Evolutionary conservation across 2,329 filamentous ascomycete genomes (phyloP).

Genomic region (Arthrobotrys entomopaga): DNA sequence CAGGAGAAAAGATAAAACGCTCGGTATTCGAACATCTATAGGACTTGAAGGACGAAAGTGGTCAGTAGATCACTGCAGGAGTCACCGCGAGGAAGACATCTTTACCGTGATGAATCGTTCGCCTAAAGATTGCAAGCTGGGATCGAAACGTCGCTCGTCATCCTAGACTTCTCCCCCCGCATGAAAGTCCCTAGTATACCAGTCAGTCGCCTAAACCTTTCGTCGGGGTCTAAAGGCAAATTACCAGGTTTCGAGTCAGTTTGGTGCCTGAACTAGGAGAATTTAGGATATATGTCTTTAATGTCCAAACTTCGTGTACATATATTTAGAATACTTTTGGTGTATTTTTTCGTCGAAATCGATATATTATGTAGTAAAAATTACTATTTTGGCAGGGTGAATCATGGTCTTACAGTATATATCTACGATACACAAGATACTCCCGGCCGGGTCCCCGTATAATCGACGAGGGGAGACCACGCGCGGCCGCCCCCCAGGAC

Average conservation of each 20-base stretch:
- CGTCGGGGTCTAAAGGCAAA: neutral
- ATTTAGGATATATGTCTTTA: constrained; percentile 23
- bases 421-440: neutral
- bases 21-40: neutral
- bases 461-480: neutral
- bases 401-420: neutral
- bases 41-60: neutral
- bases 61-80: constrained; percentile 25
- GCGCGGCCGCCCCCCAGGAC: neutral
- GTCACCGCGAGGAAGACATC: constrained; percentile 5
- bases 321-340: constrained; percentile 7
- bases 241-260: constrained; percentile 23
- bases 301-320: constrained; percentile 14
- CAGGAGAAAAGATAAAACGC: constrained; percentile 13
- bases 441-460: constrained; percentile 4
- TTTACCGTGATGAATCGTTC: constrained; percentile 20
- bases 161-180: constrained; percentile 15
- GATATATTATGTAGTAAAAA: constrained; percentile 26
- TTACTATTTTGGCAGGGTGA: neutral
- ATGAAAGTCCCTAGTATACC: constrained; percentile 3
- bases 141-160: constrained; percentile 13
- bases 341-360: neutral
- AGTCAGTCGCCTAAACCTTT: constrained; percentile 4
- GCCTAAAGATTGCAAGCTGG: constrained; percentile 5
- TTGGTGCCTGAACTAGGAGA: constrained; percentile 2